A percentile compares a stretch with the other conserved stretches of the same genome.
Conservation (phyloP, 2,329 filamentous ascomycete genomes). For the Talaromyces sp. region DNA sequence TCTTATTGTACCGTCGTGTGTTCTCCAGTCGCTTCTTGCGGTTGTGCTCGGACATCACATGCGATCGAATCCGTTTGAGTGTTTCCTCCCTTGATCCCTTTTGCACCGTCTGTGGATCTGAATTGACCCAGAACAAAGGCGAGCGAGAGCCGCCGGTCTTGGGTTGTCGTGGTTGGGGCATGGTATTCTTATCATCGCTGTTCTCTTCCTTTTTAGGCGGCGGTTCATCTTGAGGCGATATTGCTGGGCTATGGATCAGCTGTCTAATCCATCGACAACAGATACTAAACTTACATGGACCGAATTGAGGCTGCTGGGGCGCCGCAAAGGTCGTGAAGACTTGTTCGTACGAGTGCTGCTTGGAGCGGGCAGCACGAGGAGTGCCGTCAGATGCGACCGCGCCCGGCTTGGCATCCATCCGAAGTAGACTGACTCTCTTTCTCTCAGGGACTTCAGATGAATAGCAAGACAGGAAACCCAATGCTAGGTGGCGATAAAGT, state of each 20-base stretch:
- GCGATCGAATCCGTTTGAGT: conserved; percentile 39
- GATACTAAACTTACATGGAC: not conserved
- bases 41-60: conserved; percentile 42
- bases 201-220: conserved; percentile 1
- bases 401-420: conserved; percentile 31
- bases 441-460: not conserved
- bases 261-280: not conserved
- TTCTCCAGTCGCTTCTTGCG: conserved; percentile 38
- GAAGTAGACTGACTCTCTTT: not conserved
- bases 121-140: conserved; percentile 39
- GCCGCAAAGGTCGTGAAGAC: conserved; percentile 27
- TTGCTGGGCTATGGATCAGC: not conserved
- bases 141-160: conserved; percentile 24
- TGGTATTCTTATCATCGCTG: not conserved
- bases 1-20: conserved; percentile 34
- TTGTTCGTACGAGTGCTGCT: conserved; percentile 23
- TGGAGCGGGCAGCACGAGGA: conserved; percentile 14
- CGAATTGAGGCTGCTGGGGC: conserved; percentile 4
- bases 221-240: not conserved
- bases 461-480: not conserved
- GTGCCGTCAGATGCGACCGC: conserved; percentile 10
- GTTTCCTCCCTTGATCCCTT: conserved; percentile 35
- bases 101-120: conserved; percentile 33
- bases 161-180: conserved; percentile 32
- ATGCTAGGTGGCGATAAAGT: not conserved